These are phyloP conservation scores for Candida tallmaniae DNA, from an alignment of 805 yeast species.

Conservation along the genomic window DNA sequence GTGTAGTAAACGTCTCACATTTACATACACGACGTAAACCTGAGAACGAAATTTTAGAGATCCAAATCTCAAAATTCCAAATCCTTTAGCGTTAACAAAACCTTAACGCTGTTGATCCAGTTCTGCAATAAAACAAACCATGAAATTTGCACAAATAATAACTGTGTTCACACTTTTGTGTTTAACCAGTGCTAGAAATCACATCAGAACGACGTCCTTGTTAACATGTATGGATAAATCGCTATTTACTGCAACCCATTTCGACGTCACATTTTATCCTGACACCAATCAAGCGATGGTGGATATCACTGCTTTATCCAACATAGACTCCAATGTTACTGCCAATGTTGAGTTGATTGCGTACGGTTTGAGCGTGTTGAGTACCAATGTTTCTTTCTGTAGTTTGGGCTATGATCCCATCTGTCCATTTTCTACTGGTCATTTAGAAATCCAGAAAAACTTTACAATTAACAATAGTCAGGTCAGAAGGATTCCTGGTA, in stretches of 20 bases:
- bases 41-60: too few relatives aligned
- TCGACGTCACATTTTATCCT: constrained; percentile 73
- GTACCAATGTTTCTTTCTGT: constrained; percentile 61
- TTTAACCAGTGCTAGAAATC: constrained; percentile 14
- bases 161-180: constrained; percentile 1
- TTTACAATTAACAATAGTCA: constrained; percentile 40
- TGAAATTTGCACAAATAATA: constrained; percentile 6
- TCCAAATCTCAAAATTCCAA: too few relatives aligned
- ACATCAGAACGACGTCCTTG: constrained; percentile 58
- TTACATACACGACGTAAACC: too few relatives aligned
- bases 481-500: constrained; percentile 59
- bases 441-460: constrained; percentile 62
- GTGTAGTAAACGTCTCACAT: too few relatives aligned
- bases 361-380: constrained; percentile 70
- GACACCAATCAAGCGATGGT: constrained; percentile 56
- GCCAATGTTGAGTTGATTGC: constrained; percentile 67
- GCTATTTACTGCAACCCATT: constrained; percentile 75
- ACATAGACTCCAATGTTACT: constrained; percentile 65
- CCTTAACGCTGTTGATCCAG: too few relatives aligned
- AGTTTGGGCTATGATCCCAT: constrained; percentile 42
- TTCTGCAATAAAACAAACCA: too few relatives aligned
- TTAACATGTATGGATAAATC: constrained; percentile 92
- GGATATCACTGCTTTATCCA: constrained; percentile 73
- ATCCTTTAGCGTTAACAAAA: too few relatives aligned
- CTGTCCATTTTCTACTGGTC: constrained; percentile 88